Evolutionary conservation across 345 rosid genomes (phyloP).

Genomic region (Eucalyptus shirleyi): DNA sequence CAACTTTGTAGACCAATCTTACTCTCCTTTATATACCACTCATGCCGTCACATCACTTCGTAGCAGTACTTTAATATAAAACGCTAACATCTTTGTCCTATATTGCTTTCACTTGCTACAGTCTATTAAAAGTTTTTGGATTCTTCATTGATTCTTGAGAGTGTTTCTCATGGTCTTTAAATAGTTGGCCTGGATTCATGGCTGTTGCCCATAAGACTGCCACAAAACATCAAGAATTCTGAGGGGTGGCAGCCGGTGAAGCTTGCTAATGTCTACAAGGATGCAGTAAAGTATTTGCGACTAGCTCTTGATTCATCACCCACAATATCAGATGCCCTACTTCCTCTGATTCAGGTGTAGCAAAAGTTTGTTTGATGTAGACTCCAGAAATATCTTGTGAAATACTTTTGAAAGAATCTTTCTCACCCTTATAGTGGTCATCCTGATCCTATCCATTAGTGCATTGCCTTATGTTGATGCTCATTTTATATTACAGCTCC

Average conservation of each 20-base stretch:
- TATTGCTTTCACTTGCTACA: not conserved
- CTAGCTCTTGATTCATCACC: conserved; percentile 27
- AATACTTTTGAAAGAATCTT: not conserved
- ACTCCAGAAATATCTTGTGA: not conserved
- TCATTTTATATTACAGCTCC: not conserved
- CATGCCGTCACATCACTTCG: not conserved
- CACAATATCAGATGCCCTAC: conserved; percentile 37
- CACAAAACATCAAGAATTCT: conserved; percentile 22
- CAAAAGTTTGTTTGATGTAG: not conserved
- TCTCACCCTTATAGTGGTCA: not conserved
- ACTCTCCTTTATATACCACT: not conserved
- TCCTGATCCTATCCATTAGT: not conserved
- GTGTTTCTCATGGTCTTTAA: not conserved
- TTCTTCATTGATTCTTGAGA: not conserved
- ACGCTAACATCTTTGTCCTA: not conserved
- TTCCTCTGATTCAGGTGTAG: conserved; percentile 72
- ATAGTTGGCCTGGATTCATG: conserved; percentile 52
- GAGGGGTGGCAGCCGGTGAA: conserved; percentile 9
- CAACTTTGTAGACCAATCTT: not conserved
- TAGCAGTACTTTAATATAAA: not conserved
- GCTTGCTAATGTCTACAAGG: conserved; percentile 20
- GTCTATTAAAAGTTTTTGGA: not conserved
- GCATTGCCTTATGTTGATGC: not conserved
- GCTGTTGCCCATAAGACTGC: conserved; percentile 58
- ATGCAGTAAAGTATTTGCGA: conserved; percentile 50